Evolutionary conservation across 345 rosid species (phyloP), one percentile per base, ranked within the genome.

Genomic region (Syzygium oleosum): DNA sequence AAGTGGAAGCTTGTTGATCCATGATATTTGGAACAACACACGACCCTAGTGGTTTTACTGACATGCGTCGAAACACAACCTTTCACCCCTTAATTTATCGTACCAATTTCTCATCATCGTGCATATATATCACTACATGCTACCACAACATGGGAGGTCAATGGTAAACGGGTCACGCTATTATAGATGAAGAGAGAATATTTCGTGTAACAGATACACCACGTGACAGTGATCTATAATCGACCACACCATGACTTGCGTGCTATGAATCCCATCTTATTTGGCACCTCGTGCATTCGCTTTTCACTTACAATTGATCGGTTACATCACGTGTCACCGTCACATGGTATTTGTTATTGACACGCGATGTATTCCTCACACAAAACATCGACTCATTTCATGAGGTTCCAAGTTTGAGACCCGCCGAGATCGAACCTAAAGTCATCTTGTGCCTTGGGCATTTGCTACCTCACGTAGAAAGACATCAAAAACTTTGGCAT

Each of bases 111-210:
- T 65, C 38, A 31, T n/a, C 73, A 63, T 14, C 7, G 2, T 14
- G 23, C 43, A 65, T 65, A 65, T 7, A 4, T 15, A 63, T 16
- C 0, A 6, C 38, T 14, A 17, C 77, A 7, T 29, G 6, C 43
- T 7, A 0, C 23, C 78, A 31, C 17, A 65, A 65, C 23, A 65
- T 31, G 41, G 22, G 31, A 65, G 73, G 78, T 31, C 0, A 2
- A 29, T 63, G 2, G 16, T 7, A 15, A 65, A 29, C 3, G 31
- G 10, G 1, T 15, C 78, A 29, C 0, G 0, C 0, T 29, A 16
- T 4, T 13, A 29, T 13, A 61, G 73, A 61, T 29, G 9, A 61
- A 38, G 38, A 65, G 2, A 65, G 16, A 31, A 22, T 7, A 16
- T 31, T 31, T 5, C 3, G 9, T 4, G 6, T 8, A 5, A 68